These are phyloP conservation scores for Rhododendron mucronatum DNA, from an alignment of 148 eudicot genomes.

Conservation along the genomic window DNA sequence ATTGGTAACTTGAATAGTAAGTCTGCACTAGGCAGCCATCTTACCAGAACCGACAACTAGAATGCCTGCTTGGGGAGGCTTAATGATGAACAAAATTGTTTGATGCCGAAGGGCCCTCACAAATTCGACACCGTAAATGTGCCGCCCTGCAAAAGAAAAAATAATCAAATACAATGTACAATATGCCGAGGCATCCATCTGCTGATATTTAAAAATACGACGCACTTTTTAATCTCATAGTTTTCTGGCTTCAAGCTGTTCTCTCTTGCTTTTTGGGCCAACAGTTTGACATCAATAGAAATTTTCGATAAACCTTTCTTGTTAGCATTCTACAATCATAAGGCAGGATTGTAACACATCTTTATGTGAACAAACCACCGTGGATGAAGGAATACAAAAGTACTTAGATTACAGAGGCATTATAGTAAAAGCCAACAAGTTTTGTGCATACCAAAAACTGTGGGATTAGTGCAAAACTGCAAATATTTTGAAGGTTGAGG, in stretches of 20 bases:
- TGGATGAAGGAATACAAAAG: not conserved
- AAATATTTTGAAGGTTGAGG: not conserved
- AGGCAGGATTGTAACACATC: too few relatives aligned
- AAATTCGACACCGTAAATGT: constrained; percentile 94
- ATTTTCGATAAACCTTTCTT: constrained; percentile 83
- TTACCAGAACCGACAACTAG: constrained; percentile 91
- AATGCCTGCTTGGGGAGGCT: constrained; percentile 95
- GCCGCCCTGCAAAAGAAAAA: constrained; percentile 50
- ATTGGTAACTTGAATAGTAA: not conserved
- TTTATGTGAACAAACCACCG: not conserved
- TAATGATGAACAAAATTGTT: constrained; percentile 91
- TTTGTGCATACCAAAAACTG: not conserved
- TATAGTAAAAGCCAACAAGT: not conserved
- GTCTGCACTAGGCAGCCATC: not conserved
- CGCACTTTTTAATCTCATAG: constrained; percentile 58
- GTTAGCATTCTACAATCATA: constrained; percentile 75
- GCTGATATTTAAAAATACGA: not conserved
- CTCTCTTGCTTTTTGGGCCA: constrained; percentile 88
- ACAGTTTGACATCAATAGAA: constrained; percentile 71
- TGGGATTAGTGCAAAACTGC: not conserved
- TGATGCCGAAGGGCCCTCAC: constrained; percentile 96
- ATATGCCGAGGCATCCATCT: not conserved
- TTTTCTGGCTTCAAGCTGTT: constrained; percentile 87
- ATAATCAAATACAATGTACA: not conserved
- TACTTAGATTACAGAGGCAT: not conserved